phyloP scores from a whole-genome alignment of 306 rosid genomes.

The Sphenostylis stenocarpa region DNA sequence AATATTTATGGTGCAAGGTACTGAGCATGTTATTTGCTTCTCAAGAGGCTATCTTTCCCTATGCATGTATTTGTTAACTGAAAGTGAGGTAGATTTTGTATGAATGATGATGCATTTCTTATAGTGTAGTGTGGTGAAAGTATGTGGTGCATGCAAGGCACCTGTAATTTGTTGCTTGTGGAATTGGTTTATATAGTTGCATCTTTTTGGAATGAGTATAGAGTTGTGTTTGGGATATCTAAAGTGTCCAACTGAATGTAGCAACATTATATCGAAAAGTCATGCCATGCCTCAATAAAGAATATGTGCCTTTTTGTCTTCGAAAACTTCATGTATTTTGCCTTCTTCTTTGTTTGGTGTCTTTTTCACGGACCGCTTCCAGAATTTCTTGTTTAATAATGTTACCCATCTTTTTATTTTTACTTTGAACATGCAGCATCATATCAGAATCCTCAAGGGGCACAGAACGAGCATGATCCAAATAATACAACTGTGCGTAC shows the following conservation, averaged over 20 bases:
- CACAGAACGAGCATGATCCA: constrained; percentile 92
- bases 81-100: not conserved
- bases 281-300: not conserved
- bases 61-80: not conserved
- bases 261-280: not conserved
- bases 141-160: not conserved
- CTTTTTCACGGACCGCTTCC: not conserved
- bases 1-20: not conserved
- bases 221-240: not conserved
- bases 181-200: not conserved
- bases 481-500: constrained; percentile 94
- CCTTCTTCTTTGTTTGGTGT: not conserved
- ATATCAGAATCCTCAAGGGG: constrained; percentile 84
- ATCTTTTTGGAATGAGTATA: not conserved
- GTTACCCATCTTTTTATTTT: constrained; percentile 30
- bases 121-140: not conserved
- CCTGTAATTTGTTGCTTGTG: constrained; percentile 1
- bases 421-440: constrained; percentile 74
- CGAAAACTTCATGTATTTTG: not conserved
- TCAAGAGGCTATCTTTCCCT: not conserved
- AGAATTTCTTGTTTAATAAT: not conserved
- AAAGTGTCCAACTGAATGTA: not conserved
- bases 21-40: not conserved
- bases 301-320: not conserved
- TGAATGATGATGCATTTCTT: not conserved